phyloP scores from a whole-genome alignment of 164 flowering plant genomes.

The Magnolia changhungtana region DNA sequence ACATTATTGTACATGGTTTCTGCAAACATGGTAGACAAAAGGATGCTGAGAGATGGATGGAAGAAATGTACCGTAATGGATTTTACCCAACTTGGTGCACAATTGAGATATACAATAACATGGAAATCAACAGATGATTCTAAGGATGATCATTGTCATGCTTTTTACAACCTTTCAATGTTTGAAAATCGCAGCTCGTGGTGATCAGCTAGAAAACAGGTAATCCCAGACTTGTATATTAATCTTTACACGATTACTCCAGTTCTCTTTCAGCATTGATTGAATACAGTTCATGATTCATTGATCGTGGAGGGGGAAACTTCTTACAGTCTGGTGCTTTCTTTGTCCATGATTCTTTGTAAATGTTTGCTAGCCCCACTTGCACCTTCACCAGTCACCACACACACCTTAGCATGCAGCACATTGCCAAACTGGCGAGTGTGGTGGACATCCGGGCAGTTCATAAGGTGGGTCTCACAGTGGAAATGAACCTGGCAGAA shows the following conservation, averaged over 20 bases:
- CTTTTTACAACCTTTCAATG: not conserved
- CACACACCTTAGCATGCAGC: no score
- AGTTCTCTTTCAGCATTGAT: not conserved
- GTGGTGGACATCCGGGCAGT: no score
- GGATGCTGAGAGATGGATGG: conserved; percentile 48
- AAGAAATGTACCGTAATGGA: conserved; percentile 51
- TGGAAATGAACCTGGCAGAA: no score
- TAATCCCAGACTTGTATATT: not conserved
- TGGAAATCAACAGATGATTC: not conserved
- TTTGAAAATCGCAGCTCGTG: not conserved
- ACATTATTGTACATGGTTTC: conserved; percentile 46
- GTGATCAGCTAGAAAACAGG: conserved; percentile 3
- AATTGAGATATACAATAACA: conserved; percentile 4
- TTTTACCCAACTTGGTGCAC: conserved; percentile 22
- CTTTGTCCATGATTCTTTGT: no score
- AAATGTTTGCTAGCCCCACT: no score
- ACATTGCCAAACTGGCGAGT: no score
- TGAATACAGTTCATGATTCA: no score
- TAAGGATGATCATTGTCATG: not conserved
- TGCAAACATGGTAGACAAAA: conserved; percentile 35
- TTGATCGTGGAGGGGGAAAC: no score
- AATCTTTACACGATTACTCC: not conserved
- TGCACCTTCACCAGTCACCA: no score
- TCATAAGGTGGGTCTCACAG: no score
- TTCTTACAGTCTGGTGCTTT: no score